phyloP scores from a whole-genome alignment of 345 rosid species.

The Mangifera indica region DNA sequence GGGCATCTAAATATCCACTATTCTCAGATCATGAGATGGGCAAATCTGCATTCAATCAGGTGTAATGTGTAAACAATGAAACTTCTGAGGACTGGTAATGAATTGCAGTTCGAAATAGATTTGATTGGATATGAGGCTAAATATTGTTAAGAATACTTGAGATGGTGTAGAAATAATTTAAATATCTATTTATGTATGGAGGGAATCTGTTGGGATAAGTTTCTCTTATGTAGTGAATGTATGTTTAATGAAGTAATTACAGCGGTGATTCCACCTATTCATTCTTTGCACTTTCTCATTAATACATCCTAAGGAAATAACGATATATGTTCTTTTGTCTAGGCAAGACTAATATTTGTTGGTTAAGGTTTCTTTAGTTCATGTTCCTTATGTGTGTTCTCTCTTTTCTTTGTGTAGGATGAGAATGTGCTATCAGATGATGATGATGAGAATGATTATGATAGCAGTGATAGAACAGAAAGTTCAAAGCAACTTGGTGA shows the following conservation, averaged over 20 bases:
- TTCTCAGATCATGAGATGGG: background rate
- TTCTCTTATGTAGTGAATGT: background rate
- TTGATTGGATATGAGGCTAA: background rate
- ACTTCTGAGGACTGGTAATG: background rate
- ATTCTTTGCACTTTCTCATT: too few relatives aligned
- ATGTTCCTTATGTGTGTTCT: background rate
- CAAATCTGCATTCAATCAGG: background rate
- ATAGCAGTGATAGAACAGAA: constrained; percentile 15
- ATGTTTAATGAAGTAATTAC: background rate
- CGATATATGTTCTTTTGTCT: background rate
- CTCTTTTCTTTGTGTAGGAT: constrained; percentile 47
- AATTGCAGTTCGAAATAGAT: background rate
- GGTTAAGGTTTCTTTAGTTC: background rate
- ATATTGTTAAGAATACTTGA: background rate
- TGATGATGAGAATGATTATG: constrained; percentile 25
- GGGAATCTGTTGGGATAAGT: background rate
- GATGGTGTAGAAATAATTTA: background rate
- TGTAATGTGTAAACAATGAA: background rate
- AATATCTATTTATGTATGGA: background rate
- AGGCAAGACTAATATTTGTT: too few relatives aligned
- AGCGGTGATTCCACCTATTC: background rate
- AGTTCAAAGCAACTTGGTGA: constrained; percentile 17
- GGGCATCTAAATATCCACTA: too few relatives aligned
- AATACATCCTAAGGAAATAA: background rate
- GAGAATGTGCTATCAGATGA: constrained; percentile 68